These are phyloP conservation scores for Papiliotrema nemorosa DNA, from an alignment of 1,284 basidiomycete genomes.

Conservation along the genomic window DNA sequence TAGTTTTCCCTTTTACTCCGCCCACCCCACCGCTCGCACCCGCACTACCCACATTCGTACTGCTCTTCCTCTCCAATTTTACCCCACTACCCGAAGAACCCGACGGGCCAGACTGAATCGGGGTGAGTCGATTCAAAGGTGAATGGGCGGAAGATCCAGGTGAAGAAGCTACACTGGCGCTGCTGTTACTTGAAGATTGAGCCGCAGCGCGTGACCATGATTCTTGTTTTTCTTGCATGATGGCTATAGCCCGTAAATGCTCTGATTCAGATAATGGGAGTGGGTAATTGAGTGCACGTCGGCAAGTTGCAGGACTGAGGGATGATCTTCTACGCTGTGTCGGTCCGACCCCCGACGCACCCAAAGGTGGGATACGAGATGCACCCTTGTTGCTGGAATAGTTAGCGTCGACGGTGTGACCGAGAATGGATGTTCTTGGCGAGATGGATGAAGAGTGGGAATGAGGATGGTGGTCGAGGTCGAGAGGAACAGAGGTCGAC, in stretches of 20 bases:
- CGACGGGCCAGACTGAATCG: background rate
- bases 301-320: no score
- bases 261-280: background rate
- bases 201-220: slow-evolving; percentile 8
- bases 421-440: no score
- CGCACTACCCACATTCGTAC: background rate
- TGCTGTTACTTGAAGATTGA: slow-evolving; percentile 2
- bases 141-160: background rate
- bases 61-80: background rate
- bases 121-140: background rate
- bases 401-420: no score
- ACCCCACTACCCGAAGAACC: background rate
- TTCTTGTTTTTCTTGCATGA: slow-evolving; percentile 14
- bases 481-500: no score
- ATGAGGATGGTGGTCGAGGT: no score
- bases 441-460: no score
- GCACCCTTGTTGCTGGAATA: no score
- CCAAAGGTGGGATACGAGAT: no score
- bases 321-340: no score
- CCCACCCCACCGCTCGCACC: slow-evolving; percentile 4
- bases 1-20: slow-evolving; percentile 21
- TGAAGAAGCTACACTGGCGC: background rate
- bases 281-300: background rate
- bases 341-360: no score
- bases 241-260: slow-evolving; percentile 2